Conservation (phyloP, 2,329 filamentous ascomycete genomes). For the Cladosporium sp. region DNA sequence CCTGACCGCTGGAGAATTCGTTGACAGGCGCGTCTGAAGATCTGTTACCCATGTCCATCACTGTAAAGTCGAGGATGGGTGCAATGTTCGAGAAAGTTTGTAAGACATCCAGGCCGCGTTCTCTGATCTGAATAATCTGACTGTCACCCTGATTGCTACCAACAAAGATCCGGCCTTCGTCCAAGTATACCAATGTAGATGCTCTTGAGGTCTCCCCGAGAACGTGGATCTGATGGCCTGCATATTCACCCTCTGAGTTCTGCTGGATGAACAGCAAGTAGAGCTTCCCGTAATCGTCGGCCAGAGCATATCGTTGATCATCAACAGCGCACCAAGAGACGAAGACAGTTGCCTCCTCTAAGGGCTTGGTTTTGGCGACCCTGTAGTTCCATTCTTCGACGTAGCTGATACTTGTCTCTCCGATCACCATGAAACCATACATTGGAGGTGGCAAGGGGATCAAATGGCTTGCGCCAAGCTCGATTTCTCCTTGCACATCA, state of each 20-base stretch:
- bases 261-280: conserved; percentile 79
- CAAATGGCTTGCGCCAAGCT: conserved; percentile 57
- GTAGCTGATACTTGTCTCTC: conserved; percentile 72
- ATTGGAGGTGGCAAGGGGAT: conserved; percentile 58
- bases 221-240: conserved; percentile 64
- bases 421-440: conserved; percentile 45
- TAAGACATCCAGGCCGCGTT: conserved; percentile 59
- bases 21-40: conserved; percentile 75
- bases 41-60: conserved; percentile 93
- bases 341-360: conserved; percentile 77
- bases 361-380: conserved; percentile 57
- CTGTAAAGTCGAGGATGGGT: conserved; percentile 85
- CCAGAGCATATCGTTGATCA: conserved; percentile 75
- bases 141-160: conserved; percentile 92
- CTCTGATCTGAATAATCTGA: conserved; percentile 64
- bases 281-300: conserved; percentile 83
- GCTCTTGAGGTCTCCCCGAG: conserved; percentile 71
- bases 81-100: conserved; percentile 81
- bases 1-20: conserved; percentile 92
- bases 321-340: conserved; percentile 89
- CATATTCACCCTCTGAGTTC: conserved; percentile 60
- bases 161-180: conserved; percentile 70
- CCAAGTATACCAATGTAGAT: conserved; percentile 73
- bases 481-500: conserved; percentile 49
- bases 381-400: conserved; percentile 69